Conservation (phyloP, 495 filamentous ascomycete species). For the Rhypophila decipiens region DNA sequence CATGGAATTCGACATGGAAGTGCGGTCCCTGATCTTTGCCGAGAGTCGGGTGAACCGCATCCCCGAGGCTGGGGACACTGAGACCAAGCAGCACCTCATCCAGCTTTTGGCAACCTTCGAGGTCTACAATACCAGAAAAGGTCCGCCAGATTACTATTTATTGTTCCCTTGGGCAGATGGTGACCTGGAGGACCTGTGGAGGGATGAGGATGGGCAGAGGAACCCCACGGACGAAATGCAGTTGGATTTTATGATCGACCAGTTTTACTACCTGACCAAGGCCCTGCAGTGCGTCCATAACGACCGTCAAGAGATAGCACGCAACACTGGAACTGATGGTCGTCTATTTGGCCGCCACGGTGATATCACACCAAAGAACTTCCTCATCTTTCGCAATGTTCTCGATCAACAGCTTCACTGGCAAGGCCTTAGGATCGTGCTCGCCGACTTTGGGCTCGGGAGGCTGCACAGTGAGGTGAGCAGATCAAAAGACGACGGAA, state of each 20-base stretch:
- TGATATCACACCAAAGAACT: constrained; percentile 4
- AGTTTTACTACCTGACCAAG: background rate
- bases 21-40: background rate
- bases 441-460: constrained; percentile 4
- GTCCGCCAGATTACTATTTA: background rate
- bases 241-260: constrained; percentile 2
- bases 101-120: constrained; percentile 6
- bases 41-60: background rate
- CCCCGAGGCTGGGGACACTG: background rate
- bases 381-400: background rate
- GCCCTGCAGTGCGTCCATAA: constrained; percentile 3
- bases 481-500: background rate
- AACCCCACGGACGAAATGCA: background rate
- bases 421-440: background rate
- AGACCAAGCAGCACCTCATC: background rate
- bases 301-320: background rate
- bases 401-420: background rate
- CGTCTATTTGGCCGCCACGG: constrained; percentile 2
- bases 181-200: constrained; percentile 4
- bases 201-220: background rate
- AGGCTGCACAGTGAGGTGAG: constrained; percentile 1
- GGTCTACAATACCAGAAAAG: background rate
- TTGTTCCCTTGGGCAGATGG: constrained; percentile 5
- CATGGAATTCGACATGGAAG: constrained; percentile 1
- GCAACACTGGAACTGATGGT: background rate